Evolutionary conservation across 768 basidiomycete genomes (phyloP).

Genomic region (Calocera viscosa): DNA sequence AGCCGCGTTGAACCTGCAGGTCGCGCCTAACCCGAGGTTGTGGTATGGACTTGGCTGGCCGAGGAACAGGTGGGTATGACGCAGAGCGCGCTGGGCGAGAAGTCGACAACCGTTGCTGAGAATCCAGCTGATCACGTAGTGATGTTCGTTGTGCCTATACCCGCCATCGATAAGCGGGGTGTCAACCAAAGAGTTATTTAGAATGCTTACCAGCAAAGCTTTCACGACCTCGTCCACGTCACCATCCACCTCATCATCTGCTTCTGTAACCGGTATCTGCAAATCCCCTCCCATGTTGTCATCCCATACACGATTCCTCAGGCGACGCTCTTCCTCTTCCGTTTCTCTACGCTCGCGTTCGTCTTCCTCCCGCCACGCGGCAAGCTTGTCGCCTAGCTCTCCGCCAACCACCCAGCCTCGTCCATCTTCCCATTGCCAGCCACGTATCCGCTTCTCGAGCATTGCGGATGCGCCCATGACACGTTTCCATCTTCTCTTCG

Average conservation of each 20-base stretch:
- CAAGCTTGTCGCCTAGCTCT: constrained; percentile 52
- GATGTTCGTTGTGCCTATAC: constrained; percentile 62
- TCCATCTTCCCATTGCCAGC: constrained; percentile 49
- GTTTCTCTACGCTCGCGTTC: constrained; percentile 39
- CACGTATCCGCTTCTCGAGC: constrained; percentile 57
- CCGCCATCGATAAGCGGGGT: not conserved
- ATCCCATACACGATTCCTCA: constrained; percentile 43
- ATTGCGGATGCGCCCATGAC: constrained; percentile 56
- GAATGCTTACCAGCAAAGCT: constrained; percentile 56
- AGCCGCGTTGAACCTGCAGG: constrained; percentile 61
- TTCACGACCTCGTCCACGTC: constrained; percentile 60
- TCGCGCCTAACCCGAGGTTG: constrained; percentile 25
- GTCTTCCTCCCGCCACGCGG: constrained; percentile 58
- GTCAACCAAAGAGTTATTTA: constrained; percentile 13
- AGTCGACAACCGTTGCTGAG: constrained; percentile 29
- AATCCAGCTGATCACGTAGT: constrained; percentile 52
- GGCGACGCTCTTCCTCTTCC: constrained; percentile 53
- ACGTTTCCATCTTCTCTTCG: constrained; percentile 55
- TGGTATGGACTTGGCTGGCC: constrained; percentile 24
- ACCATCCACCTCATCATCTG: constrained; percentile 44
- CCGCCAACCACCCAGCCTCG: constrained; percentile 55
- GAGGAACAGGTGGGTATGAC: constrained; percentile 21
- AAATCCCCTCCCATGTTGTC: constrained; percentile 48
- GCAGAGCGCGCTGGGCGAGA: constrained; percentile 15
- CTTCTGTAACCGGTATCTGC: constrained; percentile 39